Base-by-base conservation (phyloP, 257 asterid species). In the Solanum piurae region DNA sequence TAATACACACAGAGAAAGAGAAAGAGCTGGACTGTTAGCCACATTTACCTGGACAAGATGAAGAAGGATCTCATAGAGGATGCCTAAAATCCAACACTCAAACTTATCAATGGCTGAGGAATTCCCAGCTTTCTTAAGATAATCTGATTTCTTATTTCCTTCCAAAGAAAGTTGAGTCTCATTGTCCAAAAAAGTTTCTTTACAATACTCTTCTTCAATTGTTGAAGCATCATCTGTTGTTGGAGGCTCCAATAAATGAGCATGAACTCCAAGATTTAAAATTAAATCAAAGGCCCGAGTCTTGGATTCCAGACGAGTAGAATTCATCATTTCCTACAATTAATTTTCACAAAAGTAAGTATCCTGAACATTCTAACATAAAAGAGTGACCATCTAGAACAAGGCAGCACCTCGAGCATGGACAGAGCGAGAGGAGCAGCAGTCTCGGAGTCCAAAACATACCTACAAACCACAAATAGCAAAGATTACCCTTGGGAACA, bases 81-180 rank as follows among this genome's bases (percentile, higher is more conserved):
- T 97, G 92, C 99, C 98, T 92, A 97, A 88, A 90, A 97, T 97
- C 99, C 99, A 97, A 90, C 95, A 92, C 91, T 97, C 99, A 89
- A 97, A 96, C 87, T 91, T 97, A 88, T 94, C 98, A 91, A 94
- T 90, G 55, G 99, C 99, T 58, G 94, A 87, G 40, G 93, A 91
- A 88, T 89, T 90, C 85, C 92, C 94, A 69, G 87, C 88, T 92
- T 91, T 93, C 90, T 91, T 92, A 66, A 91, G 87, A 89, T 86
- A 89, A 86, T 94, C 95, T 34, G 94, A 83, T 88, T 91, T 89
- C 79, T 88, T 92, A 64, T 88, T 90, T 91, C 94, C 94, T 66
- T 90, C 91, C 64, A 92, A 85, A 83, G 96, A 90, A 88, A 90
- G 91, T 87, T 95, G 95, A 87, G 94, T 88, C 88, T 94, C 98